Evolutionary conservation across 1,139 yeast genomes (phyloP).

Genomic region (Hyphopichia fennica): DNA sequence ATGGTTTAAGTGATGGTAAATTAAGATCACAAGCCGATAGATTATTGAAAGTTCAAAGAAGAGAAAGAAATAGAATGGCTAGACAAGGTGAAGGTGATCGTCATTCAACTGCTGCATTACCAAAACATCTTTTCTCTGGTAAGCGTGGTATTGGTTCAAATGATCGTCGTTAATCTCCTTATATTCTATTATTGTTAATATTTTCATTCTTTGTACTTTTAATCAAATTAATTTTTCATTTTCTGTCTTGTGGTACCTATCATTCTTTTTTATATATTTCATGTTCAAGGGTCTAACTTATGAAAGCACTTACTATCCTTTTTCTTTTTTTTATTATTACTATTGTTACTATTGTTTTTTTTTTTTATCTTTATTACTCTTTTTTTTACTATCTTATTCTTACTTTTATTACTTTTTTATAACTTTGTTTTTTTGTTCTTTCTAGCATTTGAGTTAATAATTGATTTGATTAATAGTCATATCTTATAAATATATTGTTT

Average conservation of each 20-base stretch:
- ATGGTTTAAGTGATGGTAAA: slow-evolving; percentile 85
- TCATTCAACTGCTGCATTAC: slow-evolving; percentile 79
- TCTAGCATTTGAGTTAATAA: no score
- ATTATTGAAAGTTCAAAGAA: slow-evolving; percentile 83
- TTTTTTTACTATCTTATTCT: not conserved
- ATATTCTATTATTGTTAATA: not conserved
- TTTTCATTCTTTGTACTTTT: not conserved
- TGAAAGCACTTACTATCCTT: no score
- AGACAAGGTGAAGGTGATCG: slow-evolving; percentile 97
- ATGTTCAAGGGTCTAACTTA: not conserved
- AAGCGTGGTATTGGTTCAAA: slow-evolving; percentile 93
- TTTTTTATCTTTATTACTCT: not conserved
- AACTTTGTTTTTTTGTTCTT: not conserved
- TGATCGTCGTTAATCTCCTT: slow-evolving; percentile 55
- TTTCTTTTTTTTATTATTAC: not conserved
- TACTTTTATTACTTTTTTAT: no score
- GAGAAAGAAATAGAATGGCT: slow-evolving; percentile 90
- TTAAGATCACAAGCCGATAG: slow-evolving; percentile 83
- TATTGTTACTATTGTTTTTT: not conserved
- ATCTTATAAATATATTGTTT: no score
- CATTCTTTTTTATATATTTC: not conserved
- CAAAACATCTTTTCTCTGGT: slow-evolving; percentile 94
- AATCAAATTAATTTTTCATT: no score
- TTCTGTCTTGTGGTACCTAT: no score
- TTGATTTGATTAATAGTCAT: no score